Evolutionary conservation across 2,329 filamentous ascomycete species (phyloP), one percentile per base, ranked within the genome.

Genomic region (Cryphonectria japonica): DNA sequence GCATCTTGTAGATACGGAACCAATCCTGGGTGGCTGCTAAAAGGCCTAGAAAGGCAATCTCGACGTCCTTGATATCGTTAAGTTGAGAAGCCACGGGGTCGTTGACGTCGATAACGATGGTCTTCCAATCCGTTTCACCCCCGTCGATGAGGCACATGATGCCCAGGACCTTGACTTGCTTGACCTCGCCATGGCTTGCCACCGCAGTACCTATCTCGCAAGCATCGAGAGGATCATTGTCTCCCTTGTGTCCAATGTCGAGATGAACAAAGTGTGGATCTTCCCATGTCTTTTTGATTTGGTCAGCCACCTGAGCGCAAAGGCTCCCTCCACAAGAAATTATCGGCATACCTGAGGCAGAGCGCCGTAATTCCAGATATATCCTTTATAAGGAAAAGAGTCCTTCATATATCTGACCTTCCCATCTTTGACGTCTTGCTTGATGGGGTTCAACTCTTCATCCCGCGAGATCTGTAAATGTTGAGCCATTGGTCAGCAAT

Each of bases 1-100:
- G 96, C 85, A 99, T 98, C 90, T 99, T 99, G 92, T 99, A 99
- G 90, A 99, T 98, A 84, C 96, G 94, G 94, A 99, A 99, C 96
- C 96, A 99, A 88, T 99, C 96, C 82, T 99, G 99, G 82, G 95
- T 98, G 81, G 96, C 96, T 77, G 96, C 93, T 82, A 99, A 89
- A 72, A 98, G 93, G 78, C 96, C 96, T 73, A 96, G 96, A 71
- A 99, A 91, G 87, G 98, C 95, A 81, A 95, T 92, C 90, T 99
- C 96, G 77, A 99, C 95, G 82, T 99, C 96, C 89, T 98, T 96
- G 75, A 98, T 92, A 83, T 98, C 95, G 86, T 98, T 95, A 81
- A 99, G 92, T 90, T 97, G 97, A 80, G 93, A 85, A 70, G 96
- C 96, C 75, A 98, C 88, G 77, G 96, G 95, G 86, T 99, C 96